Evolutionary conservation across 1,284 basidiomycete genomes (phyloP).

Genomic region (Cryptococcus sp.): DNA sequence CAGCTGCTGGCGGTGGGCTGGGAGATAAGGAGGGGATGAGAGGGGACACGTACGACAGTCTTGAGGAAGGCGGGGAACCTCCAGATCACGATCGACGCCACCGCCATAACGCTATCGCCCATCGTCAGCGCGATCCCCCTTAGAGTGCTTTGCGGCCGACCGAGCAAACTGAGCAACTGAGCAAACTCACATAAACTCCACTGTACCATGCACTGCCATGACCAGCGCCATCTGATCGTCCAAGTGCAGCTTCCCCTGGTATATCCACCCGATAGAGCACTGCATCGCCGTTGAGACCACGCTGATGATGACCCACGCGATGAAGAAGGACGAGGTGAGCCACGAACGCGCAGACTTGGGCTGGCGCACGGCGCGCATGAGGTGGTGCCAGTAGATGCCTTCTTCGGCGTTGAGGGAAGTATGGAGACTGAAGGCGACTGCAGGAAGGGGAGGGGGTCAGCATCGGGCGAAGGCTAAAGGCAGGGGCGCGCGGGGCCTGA

Average conservation of each 20-base stretch:
- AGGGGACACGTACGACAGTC: constrained; percentile 24
- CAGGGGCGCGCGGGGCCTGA: too few species aligned
- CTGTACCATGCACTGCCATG: constrained; percentile 16
- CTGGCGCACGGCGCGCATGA: constrained; percentile 30
- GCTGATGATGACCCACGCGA: constrained; percentile 29
- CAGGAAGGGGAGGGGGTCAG: not conserved
- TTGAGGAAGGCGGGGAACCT: constrained; percentile 30
- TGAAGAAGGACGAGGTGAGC: constrained; percentile 30
- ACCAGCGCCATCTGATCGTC: constrained; percentile 14
- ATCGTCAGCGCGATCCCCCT: not conserved
- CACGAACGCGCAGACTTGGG: constrained; percentile 25
- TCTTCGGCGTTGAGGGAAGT: constrained; percentile 35
- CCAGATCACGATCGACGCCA: constrained; percentile 25
- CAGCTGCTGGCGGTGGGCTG: not conserved
- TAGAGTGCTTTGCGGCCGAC: too few species aligned
- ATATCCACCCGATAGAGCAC: constrained; percentile 20
- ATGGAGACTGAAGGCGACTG: constrained; percentile 27
- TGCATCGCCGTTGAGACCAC: constrained; percentile 15
- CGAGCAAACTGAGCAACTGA: too few species aligned
- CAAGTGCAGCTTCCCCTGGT: constrained; percentile 10
- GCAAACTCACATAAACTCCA: constrained; percentile 27
- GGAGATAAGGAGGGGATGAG: not conserved
- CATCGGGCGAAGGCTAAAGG: not conserved
- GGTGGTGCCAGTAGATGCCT: constrained; percentile 36
- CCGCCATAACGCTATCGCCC: constrained; percentile 17